Evolutionary conservation across 2,329 filamentous ascomycete species (phyloP), one percentile per base, ranked within the genome.

Genomic region (Cladosporium sp.): DNA sequence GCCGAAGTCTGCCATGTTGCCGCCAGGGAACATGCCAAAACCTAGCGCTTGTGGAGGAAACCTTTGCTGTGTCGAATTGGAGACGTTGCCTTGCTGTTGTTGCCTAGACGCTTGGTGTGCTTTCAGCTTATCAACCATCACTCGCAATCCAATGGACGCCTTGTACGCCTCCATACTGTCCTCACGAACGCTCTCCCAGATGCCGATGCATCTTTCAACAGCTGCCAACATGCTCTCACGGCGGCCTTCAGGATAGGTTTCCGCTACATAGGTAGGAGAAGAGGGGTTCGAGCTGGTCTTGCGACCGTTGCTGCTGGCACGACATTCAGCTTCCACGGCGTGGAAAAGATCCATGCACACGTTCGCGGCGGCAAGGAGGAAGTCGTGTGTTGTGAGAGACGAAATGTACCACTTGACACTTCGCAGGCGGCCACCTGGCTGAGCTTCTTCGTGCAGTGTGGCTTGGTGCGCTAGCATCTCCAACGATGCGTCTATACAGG

Each of bases 161-260:
- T 97, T 97, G 72, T 85, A 91, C 0, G 91, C 89, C 59, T 97
- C 92, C 72, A 96, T 86, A 1, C 87, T 93, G 19, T 83, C 77
- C 49, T 93, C 85, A 3, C 84, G 80, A 9, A 90, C 75, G 8
- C 82, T 82, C 43, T 86, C 84, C 90, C 91, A 97, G 50, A 97
- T 93, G 15, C 79, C 75, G 40, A 82, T 80, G 7, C 87, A 87
- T 15, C 78, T 79, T 63, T 91, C 85, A 2, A 97, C 78, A 1
- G 84, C 80, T 18, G 75, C 70, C 24, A 93, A 76, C 88, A 96
- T 95, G 58, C 88, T 86, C 24, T 82, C 76, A 8, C 86, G 80
- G 11, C 67, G 71, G 50, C 70, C 71, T 44, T 71, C 74, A 56
- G 55, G 76, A 56, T 69, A 73, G 47, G 65, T 57, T 55, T 72